phyloP scores from a whole-genome alignment of 139 green algal genomes.

The Trebouxia sp. region DNA sequence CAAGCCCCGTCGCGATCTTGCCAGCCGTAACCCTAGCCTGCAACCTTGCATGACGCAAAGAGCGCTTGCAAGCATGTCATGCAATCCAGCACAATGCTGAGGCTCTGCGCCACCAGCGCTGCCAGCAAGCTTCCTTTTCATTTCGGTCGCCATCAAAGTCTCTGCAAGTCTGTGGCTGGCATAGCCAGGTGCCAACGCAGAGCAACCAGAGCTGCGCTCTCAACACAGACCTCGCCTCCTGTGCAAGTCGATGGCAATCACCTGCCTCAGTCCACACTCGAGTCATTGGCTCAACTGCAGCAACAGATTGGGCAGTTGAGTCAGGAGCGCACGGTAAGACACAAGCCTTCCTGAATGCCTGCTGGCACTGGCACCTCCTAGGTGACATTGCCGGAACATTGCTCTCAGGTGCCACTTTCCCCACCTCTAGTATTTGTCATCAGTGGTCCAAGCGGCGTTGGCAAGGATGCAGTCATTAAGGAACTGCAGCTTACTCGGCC shows the following conservation, averaged over 20 bases:
- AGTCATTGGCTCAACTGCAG: background rate
- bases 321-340: background rate
- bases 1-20: no score
- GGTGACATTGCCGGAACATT: background rate
- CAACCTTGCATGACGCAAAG: no score
- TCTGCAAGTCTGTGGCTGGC: no score
- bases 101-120: no score
- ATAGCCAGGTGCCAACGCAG: no score
- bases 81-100: no score
- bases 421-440: conserved; percentile 81
- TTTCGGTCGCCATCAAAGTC: no score
- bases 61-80: no score
- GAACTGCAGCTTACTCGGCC: conserved; percentile 65
- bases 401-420: conserved; percentile 5
- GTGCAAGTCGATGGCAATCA: background rate
- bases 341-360: background rate
- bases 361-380: background rate
- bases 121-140: no score
- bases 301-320: conserved; percentile 1
- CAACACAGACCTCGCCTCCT: background rate
- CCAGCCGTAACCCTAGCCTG: no score
- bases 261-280: background rate
- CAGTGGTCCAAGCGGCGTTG: conserved; percentile 90
- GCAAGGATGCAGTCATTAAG: conserved; percentile 91
- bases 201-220: background rate